Evolutionary conservation across 352 stramenopile species (phyloP).

Genomic region (Phytophthora brassicae): DNA sequence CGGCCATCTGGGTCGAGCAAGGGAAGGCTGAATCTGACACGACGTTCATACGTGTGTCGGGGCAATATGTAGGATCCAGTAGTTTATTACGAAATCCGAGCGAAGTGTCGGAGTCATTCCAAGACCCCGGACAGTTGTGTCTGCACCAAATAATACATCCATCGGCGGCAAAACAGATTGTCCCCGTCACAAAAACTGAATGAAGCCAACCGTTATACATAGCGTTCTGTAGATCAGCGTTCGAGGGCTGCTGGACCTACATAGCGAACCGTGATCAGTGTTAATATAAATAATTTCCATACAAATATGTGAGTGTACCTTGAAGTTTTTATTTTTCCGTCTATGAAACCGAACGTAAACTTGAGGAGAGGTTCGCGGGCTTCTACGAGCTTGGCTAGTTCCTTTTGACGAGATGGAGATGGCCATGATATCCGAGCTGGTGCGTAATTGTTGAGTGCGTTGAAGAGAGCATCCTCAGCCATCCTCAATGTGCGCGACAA

Average conservation of each 20-base stretch:
- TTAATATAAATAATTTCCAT: not conserved
- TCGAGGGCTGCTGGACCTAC: constrained; percentile 6
- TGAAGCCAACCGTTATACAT: too few species aligned
- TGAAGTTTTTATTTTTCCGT: constrained; percentile 6
- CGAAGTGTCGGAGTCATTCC: too few species aligned
- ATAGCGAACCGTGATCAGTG: not conserved
- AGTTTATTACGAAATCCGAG: too few species aligned
- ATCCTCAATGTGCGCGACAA: not conserved
- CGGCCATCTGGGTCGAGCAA: too few species aligned
- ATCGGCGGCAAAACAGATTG: constrained; percentile 6
- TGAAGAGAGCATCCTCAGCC: not conserved
- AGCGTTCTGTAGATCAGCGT: not conserved
- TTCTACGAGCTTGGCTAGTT: constrained; percentile 13
- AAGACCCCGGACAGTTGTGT: constrained; percentile 24
- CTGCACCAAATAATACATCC: constrained; percentile 2
- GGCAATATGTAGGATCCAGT: too few species aligned
- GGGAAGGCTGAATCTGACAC: too few species aligned
- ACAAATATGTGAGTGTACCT: not conserved
- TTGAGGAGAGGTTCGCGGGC: too few species aligned
- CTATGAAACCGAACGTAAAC: constrained; percentile 25
- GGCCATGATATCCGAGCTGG: constrained; percentile 3
- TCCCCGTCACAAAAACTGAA: constrained; percentile 9
- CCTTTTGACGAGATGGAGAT: not conserved
- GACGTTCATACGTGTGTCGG: too few species aligned
- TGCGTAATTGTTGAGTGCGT: not conserved